Conservation (phyloP, 169 alveolate genomes). For the Plasmodium coatneyi region DNA sequence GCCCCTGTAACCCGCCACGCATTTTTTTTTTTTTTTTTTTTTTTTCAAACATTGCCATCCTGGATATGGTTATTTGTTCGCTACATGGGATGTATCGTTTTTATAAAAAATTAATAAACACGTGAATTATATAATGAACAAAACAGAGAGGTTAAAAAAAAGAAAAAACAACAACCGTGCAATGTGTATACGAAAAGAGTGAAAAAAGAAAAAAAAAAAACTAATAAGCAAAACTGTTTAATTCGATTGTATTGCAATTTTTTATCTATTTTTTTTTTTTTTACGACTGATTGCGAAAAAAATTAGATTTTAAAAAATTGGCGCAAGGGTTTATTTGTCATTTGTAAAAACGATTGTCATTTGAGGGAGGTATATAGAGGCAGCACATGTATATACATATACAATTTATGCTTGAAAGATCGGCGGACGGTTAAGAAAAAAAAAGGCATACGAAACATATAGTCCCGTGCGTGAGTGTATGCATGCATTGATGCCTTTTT, state of each 20-base stretch:
- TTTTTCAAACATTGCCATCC: background rate
- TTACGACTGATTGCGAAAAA: background rate
- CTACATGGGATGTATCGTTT: background rate
- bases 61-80: background rate
- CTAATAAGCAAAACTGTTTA: background rate
- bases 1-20: background rate
- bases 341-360: background rate
- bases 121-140: background rate
- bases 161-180: background rate
- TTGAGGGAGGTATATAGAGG: background rate
- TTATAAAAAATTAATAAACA: too few species aligned
- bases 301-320: background rate
- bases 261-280: background rate
- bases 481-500: background rate
- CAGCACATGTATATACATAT: background rate
- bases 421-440: background rate
- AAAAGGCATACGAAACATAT: background rate
- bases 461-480: too few species aligned
- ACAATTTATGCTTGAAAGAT: background rate
- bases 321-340: background rate
- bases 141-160: background rate
- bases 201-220: background rate
- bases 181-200: background rate
- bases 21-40: background rate
- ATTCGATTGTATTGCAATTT: background rate